Conservation (phyloP, 441 rosid species). For the Cnidoscolus chayamansa region DNA sequence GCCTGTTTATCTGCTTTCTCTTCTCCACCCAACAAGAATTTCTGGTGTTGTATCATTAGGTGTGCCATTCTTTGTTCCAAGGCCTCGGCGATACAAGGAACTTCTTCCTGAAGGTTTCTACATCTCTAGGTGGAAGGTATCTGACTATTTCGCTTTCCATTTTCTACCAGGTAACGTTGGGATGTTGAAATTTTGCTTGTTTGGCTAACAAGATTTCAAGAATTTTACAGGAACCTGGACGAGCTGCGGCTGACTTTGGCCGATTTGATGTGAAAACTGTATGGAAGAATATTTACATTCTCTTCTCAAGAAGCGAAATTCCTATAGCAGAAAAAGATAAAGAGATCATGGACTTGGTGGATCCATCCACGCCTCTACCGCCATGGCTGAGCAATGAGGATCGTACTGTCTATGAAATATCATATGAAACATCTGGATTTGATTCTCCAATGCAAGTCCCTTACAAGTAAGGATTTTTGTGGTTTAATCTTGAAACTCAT, state of each 20-base stretch:
- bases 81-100: slow-evolving; percentile 16
- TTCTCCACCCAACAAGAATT: slow-evolving; percentile 31
- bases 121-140: slow-evolving; percentile 37
- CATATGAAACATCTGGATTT: slow-evolving; percentile 35
- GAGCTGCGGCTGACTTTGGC: slow-evolving; percentile 33
- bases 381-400: slow-evolving; percentile 31
- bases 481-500: not conserved
- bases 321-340: slow-evolving; percentile 30
- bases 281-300: slow-evolving; percentile 30
- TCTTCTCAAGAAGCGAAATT: slow-evolving; percentile 36
- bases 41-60: slow-evolving; percentile 37
- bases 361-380: slow-evolving; percentile 29
- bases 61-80: slow-evolving; percentile 31
- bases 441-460: slow-evolving; percentile 32
- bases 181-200: too few relatives aligned
- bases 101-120: slow-evolving; percentile 42
- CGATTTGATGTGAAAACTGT: slow-evolving; percentile 29
- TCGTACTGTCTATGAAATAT: slow-evolving; percentile 21
- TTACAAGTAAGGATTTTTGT: slow-evolving; percentile 19
- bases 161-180: not conserved
- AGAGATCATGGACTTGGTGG: slow-evolving; percentile 41
- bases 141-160: too few relatives aligned
- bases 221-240: slow-evolving; percentile 26
- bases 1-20: slow-evolving; percentile 28
- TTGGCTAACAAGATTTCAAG: too few relatives aligned